Conservation (phyloP, 306 rosid genomes). For the Sophora flavescens region DNA sequence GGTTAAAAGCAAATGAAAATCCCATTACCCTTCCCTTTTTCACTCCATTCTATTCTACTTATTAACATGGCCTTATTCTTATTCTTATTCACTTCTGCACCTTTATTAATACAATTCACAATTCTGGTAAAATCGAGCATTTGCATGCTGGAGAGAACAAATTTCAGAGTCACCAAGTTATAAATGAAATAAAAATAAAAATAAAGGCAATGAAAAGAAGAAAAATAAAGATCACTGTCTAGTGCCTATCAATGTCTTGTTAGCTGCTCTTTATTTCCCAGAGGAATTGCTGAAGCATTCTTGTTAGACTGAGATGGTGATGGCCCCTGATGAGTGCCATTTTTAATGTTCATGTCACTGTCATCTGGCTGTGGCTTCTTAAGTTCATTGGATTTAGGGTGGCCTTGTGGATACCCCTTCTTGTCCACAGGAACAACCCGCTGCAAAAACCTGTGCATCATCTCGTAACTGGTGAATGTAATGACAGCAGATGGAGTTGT, state of each 20-base stretch:
- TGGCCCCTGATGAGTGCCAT: slow-evolving; percentile 39
- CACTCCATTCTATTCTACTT: not conserved
- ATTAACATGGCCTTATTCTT: slow-evolving; percentile 36
- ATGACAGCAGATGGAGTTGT: slow-evolving; percentile 97
- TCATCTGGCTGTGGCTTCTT: slow-evolving; percentile 42
- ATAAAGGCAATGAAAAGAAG: not conserved
- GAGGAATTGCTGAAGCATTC: slow-evolving; percentile 54
- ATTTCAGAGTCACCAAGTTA: slow-evolving; percentile 40
- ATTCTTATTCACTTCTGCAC: slow-evolving; percentile 14
- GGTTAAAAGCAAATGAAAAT: slow-evolving; percentile 8
- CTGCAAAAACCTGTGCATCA: slow-evolving; percentile 79
- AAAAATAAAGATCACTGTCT: not conserved
- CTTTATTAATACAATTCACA: slow-evolving; percentile 35
- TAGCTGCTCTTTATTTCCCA: slow-evolving; percentile 70
- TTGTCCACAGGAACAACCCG: slow-evolving; percentile 49
- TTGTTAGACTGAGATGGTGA: slow-evolving; percentile 59
- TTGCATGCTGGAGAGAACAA: slow-evolving; percentile 39
- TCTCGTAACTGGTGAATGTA: slow-evolving; percentile 92
- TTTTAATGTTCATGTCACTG: slow-evolving; percentile 32
- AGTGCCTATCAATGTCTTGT: slow-evolving; percentile 59
- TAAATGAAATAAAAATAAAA: slow-evolving; percentile 39
- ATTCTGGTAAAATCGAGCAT: slow-evolving; percentile 35
- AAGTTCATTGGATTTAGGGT: slow-evolving; percentile 45
- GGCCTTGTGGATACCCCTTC: slow-evolving; percentile 48
- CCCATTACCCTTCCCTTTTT: not conserved